These are phyloP conservation scores for Diaporthe sp. DNA, from an alignment of 2,329 filamentous ascomycete genomes.

Conservation along the genomic window DNA sequence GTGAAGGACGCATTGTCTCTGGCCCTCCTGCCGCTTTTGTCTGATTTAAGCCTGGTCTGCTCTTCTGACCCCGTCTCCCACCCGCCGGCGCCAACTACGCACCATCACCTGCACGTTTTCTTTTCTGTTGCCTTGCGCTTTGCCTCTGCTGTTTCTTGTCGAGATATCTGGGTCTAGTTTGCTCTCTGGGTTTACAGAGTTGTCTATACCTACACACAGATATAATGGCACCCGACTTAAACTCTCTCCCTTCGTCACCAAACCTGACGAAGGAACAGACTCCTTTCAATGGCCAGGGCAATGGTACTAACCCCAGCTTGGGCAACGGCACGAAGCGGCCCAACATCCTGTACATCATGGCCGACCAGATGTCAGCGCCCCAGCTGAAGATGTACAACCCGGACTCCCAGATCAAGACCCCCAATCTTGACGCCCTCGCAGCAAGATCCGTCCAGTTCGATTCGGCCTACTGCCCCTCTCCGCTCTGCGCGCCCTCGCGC, in stretches of 20 bases:
- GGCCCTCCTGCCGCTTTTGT: conserved; percentile 2
- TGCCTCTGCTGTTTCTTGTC: conserved; percentile 20
- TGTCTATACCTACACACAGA: conserved; percentile 35
- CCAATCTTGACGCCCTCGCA: conserved; percentile 86
- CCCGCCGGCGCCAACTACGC: conserved; percentile 3
- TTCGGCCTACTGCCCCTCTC: conserved; percentile 93
- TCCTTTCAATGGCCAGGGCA: conserved; percentile 38
- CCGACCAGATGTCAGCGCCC: conserved; percentile 92
- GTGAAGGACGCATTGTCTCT: conserved; percentile 23
- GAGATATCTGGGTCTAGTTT: conserved; percentile 19
- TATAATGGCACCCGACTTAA: conserved; percentile 78
- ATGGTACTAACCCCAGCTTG: conserved; percentile 34
- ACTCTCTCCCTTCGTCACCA: conserved; percentile 72
- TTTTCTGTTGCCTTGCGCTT: conserved; percentile 14
- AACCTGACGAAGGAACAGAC: conserved; percentile 34
- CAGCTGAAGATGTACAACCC: conserved; percentile 93
- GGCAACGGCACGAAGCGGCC: conserved; percentile 51
- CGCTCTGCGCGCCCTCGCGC: conserved; percentile 89
- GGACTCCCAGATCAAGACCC: conserved; percentile 89
- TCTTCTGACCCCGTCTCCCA: background rate
- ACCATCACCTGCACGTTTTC: background rate
- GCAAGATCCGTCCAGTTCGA: conserved; percentile 88
- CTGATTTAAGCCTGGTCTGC: background rate
- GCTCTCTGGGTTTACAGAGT: conserved; percentile 22
- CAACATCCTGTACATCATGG: conserved; percentile 95